Evolutionary conservation across 75 land plant genomes (phyloP).

Genomic region (Pseudotsuga menziesii): DNA sequence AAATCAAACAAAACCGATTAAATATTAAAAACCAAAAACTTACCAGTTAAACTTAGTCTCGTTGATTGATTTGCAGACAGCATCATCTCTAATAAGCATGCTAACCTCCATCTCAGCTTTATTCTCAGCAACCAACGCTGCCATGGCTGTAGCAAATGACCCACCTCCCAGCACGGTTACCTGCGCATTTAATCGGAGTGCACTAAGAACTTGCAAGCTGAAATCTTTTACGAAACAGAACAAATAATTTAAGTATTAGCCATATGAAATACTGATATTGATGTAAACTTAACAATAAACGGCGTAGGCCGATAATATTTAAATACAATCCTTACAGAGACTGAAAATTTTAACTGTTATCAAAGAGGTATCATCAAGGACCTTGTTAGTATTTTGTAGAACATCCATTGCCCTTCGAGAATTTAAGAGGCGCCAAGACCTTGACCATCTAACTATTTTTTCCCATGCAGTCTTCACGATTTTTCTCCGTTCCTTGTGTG

Average conservation of each 20-base stretch:
- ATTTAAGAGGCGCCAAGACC: slow-evolving; percentile 63
- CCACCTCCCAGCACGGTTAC: slow-evolving; percentile 93
- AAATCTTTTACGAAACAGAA: neutral
- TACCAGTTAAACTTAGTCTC: slow-evolving; percentile 56
- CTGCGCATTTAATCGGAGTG: slow-evolving; percentile 16
- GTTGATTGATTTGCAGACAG: slow-evolving; percentile 67
- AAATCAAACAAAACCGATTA: too few species aligned
- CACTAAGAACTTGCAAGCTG: too few species aligned
- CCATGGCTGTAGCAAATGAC: slow-evolving; percentile 97
- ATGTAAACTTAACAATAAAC: neutral
- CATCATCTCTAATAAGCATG: slow-evolving; percentile 66
- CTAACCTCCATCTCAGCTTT: slow-evolving; percentile 79
- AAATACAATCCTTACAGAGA: neutral
- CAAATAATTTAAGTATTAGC: neutral
- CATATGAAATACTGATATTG: neutral
- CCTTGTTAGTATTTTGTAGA: slow-evolving; percentile 79
- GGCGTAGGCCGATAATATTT: neutral
- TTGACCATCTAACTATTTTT: slow-evolving; percentile 89
- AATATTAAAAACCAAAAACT: neutral
- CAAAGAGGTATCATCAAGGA: neutral
- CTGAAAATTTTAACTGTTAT: neutral
- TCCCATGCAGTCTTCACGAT: slow-evolving; percentile 88
- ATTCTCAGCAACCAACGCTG: slow-evolving; percentile 66
- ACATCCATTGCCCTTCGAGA: slow-evolving; percentile 57
- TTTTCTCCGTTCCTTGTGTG: slow-evolving; percentile 48